phyloP scores from a whole-genome alignment of 169 alveolate genomes.

The Eimeria sp. region DNA sequence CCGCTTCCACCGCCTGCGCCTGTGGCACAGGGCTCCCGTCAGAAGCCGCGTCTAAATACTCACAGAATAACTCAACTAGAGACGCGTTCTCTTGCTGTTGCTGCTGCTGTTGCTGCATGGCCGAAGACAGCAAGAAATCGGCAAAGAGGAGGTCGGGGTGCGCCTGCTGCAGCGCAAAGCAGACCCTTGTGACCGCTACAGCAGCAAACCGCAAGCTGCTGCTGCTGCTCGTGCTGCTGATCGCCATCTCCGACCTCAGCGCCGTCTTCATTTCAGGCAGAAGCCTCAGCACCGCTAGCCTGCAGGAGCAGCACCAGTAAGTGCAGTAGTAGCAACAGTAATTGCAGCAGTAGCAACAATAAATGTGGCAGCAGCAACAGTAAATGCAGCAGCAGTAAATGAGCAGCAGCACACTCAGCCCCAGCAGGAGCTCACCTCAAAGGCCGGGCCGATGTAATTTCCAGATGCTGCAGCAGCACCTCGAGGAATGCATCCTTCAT shows the following conservation, averaged over 20 bases:
- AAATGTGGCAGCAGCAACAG: neutral
- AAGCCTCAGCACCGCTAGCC: slow-evolving; percentile 49
- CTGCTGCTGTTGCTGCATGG: slow-evolving; percentile 56
- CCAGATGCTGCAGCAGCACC: slow-evolving; percentile 42
- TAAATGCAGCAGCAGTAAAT: neutral
- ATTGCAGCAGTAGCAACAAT: neutral
- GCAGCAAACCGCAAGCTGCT: slow-evolving; percentile 38
- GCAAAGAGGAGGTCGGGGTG: slow-evolving; percentile 54
- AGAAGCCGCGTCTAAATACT: neutral
- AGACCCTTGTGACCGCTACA: neutral
- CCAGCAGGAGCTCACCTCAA: slow-evolving; percentile 32
- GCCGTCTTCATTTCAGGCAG: slow-evolving; percentile 48
- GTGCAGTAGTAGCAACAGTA: neutral
- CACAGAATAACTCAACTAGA: neutral
- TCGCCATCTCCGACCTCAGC: neutral
- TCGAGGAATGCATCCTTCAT: slow-evolving; percentile 33
- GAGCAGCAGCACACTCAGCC: slow-evolving; percentile 27
- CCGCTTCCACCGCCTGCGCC: slow-evolving; percentile 10
- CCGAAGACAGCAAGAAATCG: slow-evolving; percentile 36
- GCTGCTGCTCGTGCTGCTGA: slow-evolving; percentile 23
- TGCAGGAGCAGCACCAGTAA: neutral
- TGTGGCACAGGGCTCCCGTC: slow-evolving; percentile 19
- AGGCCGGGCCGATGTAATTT: slow-evolving; percentile 16
- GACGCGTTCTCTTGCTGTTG: slow-evolving; percentile 39
- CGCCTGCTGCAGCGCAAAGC: slow-evolving; percentile 41